Evolutionary conservation across 2,329 filamentous ascomycete species (phyloP), one percentile per base, ranked within the genome.

Genomic region (Fusarium continuum): DNA sequence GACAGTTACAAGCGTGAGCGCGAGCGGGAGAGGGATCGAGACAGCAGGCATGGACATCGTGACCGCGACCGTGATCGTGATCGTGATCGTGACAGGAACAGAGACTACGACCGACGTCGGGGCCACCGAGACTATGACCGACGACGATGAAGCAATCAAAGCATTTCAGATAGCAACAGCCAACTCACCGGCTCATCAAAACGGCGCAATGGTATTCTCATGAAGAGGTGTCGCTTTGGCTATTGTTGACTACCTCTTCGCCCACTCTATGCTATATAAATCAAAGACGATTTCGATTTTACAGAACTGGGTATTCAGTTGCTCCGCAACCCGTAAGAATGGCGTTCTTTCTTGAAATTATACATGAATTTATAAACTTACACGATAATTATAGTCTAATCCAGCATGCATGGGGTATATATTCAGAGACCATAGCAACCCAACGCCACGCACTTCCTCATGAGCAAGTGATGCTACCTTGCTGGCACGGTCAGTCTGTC

Each of bases 1-100:
- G 77, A 80, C 39, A 79, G 78, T 65, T 83, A 85, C 61, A 84
- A 83, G 58, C 71, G 76, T 43, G 75, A 78, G 23, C 71, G 76
- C 23, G 77, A 79, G 70, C 75, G 65, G 76, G 74, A 75, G 38
- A 69, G 71, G 43, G 75, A 79, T 16, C 73, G 75, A 56, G 79
- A 82, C 22, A 43, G 47, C 10, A 61, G 73, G 16, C 69, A 78
- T 59, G 67, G 75, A 31, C 73, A 79, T 39, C 70, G 73, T 10
- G 72, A 77, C 36, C 67, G 73, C 6, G 68, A 71, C 26, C 43
- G 56, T 4, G 60, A 67, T 28, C 49, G 31, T 6, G 38, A 17
- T n/a, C 36, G 17, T 10, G 51, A 56, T 25, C 55, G 40, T 29
- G 61, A 70, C 16, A 51, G 59, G 48, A 43, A 68, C 39, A 57